phyloP scores from a whole-genome alignment of 305 asterid genomes.

The Nicotiana rustica region DNA sequence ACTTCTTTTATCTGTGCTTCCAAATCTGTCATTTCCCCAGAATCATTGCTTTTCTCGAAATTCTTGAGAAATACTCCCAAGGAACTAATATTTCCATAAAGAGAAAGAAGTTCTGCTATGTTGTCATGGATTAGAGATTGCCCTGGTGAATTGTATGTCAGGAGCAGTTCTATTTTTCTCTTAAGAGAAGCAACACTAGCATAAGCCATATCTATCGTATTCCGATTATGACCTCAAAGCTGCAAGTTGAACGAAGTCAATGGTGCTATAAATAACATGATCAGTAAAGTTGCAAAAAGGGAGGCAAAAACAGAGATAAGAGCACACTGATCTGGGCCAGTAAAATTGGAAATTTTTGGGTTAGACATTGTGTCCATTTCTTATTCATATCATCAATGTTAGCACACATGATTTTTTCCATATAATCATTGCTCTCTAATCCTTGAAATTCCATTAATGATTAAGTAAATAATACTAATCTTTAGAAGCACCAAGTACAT shows the following conservation, averaged over 20 bases:
- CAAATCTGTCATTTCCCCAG: background rate
- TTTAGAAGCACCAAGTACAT: too few species aligned
- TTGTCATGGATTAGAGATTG: background rate
- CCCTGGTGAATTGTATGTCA: background rate
- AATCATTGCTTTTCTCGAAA: background rate
- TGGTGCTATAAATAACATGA: background rate
- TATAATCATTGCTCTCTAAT: too few species aligned
- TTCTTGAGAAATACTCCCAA: background rate
- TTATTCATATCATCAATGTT: too few species aligned
- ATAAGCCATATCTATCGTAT: background rate
- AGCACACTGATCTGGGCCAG: too few species aligned
- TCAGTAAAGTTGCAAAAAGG: background rate
- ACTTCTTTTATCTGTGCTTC: conserved; percentile 4
- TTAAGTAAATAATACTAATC: too few species aligned
- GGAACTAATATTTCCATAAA: background rate
- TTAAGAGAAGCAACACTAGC: background rate
- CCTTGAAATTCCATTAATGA: too few species aligned
- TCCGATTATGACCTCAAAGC: background rate
- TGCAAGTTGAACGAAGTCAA: background rate
- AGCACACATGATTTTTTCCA: too few species aligned
- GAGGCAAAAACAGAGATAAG: background rate
- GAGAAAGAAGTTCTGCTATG: background rate
- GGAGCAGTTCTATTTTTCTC: background rate
- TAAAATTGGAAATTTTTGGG: too few species aligned
- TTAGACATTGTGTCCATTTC: too few species aligned